Percentiles rank a stretch among this genome's conserved stretches.
Evolutionary conservation across 169 alveolate genomes (phyloP).

Genomic region (Babesia bigemina): DNA sequence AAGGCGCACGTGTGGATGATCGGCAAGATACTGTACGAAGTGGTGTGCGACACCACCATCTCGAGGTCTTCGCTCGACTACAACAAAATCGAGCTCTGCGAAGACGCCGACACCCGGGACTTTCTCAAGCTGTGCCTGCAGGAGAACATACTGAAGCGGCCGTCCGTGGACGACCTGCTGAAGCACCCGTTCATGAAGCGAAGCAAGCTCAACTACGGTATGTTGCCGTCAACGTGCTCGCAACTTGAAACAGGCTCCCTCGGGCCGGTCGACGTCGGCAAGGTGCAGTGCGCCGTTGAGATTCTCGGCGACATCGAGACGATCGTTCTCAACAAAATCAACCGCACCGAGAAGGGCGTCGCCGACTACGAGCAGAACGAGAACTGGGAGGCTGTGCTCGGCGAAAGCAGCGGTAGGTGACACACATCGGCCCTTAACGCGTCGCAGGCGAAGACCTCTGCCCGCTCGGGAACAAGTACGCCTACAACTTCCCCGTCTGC

Average conservation of each 20-base stretch:
- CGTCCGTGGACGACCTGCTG: constrained; percentile 52
- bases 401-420: constrained; percentile 59
- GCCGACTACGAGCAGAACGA: constrained; percentile 70
- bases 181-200: constrained; percentile 48
- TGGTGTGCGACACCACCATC: constrained; percentile 39
- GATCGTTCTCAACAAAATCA: constrained; percentile 64
- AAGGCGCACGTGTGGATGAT: constrained; percentile 73
- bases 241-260: constrained; percentile 35
- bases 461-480: constrained; percentile 42
- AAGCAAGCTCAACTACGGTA: constrained; percentile 54
- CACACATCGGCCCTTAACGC: neutral
- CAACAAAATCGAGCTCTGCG: constrained; percentile 46
- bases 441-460: constrained; percentile 49
- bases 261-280: constrained; percentile 62
- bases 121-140: constrained; percentile 49
- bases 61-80: constrained; percentile 38
- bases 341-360: constrained; percentile 67
- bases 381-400: constrained; percentile 40
- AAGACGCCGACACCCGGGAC: constrained; percentile 44
- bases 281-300: constrained; percentile 68
- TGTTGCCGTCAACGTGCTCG: neutral
- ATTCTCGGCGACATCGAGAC: constrained; percentile 69
- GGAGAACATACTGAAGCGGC: constrained; percentile 32
- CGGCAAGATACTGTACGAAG: constrained; percentile 65
- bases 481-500: constrained; percentile 24